These are phyloP conservation scores for Neonectria neomacrospora DNA, from an alignment of 2,329 filamentous ascomycete species.

Conservation along the genomic window DNA sequence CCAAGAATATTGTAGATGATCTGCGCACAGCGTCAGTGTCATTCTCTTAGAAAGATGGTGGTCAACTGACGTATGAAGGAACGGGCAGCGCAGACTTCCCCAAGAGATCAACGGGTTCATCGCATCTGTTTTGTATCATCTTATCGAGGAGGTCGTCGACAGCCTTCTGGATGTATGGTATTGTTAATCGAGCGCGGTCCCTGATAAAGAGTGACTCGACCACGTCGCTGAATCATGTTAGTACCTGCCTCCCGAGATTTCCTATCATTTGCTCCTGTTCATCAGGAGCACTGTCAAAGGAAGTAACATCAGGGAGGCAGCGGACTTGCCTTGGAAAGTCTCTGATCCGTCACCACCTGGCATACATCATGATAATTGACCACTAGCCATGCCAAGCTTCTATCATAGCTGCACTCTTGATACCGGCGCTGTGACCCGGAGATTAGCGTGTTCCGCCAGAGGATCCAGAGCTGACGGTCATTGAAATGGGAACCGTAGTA, in stretches of 20 bases:
- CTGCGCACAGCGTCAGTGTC: conserved; percentile 36
- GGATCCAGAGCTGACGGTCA: conserved; percentile 48
- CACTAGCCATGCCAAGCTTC: conserved; percentile 58
- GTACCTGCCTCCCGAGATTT: background rate
- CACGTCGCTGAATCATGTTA: conserved; percentile 51
- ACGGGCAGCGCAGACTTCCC: conserved; percentile 60
- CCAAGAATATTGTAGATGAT: conserved; percentile 63
- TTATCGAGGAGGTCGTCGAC: conserved; percentile 55
- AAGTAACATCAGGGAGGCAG: background rate
- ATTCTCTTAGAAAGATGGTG: conserved; percentile 41
- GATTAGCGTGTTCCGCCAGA: conserved; percentile 56
- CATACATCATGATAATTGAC: conserved; percentile 61
- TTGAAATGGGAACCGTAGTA: conserved; percentile 35
- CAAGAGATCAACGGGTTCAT: conserved; percentile 56
- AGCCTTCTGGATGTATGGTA: conserved; percentile 59
- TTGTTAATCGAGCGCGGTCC: conserved; percentile 52
- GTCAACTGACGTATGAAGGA: conserved; percentile 55
- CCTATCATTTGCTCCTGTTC: conserved; percentile 43
- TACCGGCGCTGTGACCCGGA: conserved; percentile 56
- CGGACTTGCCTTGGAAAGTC: conserved; percentile 56
- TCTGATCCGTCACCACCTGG: conserved; percentile 55
- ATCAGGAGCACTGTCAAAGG: conserved; percentile 1
- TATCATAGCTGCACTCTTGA: conserved; percentile 58
- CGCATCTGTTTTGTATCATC: conserved; percentile 51
- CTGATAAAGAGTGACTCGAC: conserved; percentile 56